Conservation (phyloP, 192 early-diverging fungal species). For the Chytriomyces sp. region DNA sequence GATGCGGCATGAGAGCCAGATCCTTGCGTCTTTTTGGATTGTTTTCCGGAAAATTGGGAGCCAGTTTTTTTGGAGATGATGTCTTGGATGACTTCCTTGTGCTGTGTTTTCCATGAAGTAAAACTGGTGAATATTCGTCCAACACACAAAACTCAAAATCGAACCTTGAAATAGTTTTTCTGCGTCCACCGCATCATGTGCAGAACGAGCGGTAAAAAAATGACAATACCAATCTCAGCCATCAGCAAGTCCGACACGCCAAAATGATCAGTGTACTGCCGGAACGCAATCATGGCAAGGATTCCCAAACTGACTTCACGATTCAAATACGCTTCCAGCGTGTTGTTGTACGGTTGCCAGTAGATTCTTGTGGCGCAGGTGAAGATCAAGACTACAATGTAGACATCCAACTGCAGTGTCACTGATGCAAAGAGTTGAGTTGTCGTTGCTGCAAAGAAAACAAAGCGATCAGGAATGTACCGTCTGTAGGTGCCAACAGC, state of each 20-base stretch:
- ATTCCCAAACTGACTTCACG: constrained; percentile 3
- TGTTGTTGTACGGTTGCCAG: constrained; percentile 9
- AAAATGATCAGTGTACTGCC: neutral
- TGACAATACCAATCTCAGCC: constrained; percentile 2
- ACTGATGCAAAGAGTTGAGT: neutral
- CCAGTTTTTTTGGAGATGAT: no score
- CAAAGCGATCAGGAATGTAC: neutral
- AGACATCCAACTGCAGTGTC: neutral
- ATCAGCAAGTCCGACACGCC: neutral
- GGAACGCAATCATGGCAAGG: constrained; percentile 18
- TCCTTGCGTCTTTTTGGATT: no score
- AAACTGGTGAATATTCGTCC: no score
- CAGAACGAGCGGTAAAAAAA: neutral
- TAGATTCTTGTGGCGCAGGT: constrained; percentile 8
- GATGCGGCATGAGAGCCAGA: no score
- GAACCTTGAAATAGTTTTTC: constrained; percentile 7
- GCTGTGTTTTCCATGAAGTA: no score
- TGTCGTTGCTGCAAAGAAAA: no score
- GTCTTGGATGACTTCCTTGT: no score
- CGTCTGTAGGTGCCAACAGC: neutral
- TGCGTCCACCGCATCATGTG: constrained; percentile 12
- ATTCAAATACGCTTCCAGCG: constrained; percentile 17
- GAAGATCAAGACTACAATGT: neutral
- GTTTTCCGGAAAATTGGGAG: no score
- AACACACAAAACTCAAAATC: neutral